phyloP scores from a whole-genome alignment of 352 stramenopile species.

The Plasmopara muralis region DNA sequence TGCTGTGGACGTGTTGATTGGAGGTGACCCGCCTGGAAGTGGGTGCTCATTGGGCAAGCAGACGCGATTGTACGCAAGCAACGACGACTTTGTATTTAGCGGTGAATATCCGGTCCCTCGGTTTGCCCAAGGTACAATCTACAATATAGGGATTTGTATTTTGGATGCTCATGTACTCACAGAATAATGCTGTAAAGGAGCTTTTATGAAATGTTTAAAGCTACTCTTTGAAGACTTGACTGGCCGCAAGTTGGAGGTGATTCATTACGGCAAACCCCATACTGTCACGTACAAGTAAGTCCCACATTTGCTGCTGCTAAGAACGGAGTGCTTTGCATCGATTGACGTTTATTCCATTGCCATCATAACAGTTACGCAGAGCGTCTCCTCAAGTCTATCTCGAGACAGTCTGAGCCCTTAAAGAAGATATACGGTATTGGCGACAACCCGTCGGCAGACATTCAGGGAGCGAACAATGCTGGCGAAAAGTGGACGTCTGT shows the following conservation, averaged over 20 bases:
- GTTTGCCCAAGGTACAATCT: conserved; percentile 62
- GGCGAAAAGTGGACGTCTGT: conserved; percentile 78
- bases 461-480: conserved; percentile 83
- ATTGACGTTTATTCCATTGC: neutral
- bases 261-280: conserved; percentile 81
- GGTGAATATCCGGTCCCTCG: conserved; percentile 74
- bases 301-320: neutral
- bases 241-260: conserved; percentile 57
- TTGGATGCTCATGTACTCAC: neutral
- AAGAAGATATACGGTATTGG: conserved; percentile 82
- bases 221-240: conserved; percentile 69
- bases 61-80: conserved; percentile 77
- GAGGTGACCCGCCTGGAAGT: conserved; percentile 66
- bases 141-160: neutral
- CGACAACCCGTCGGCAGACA: conserved; percentile 83
- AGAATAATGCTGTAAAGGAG: conserved; percentile 20
- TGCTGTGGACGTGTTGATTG: conserved; percentile 83
- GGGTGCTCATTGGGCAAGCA: conserved; percentile 42
- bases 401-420: conserved; percentile 32
- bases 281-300: conserved; percentile 78
- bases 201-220: conserved; percentile 72
- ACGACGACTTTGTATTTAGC: conserved; percentile 87
- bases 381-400: conserved; percentile 54
- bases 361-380: conserved; percentile 48
- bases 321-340: neutral